A percentile compares a stretch with the other conserved stretches of the same genome.
Evolutionary conservation across 108 stramenopile species (phyloP).

Genomic region (Chaetoceros tenuissimus): DNA sequence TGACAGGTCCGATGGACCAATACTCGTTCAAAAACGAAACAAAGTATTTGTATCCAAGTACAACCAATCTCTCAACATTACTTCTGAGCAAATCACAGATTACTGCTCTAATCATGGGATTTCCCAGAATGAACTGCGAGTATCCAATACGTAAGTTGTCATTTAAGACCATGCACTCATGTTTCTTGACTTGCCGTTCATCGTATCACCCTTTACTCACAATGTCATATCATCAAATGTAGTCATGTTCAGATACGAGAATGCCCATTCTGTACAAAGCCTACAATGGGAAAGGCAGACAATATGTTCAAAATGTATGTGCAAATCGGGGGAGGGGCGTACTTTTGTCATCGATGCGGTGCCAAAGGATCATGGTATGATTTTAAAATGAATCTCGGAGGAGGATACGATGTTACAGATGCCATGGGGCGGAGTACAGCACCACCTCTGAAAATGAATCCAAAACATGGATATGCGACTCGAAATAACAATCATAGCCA

Average conservation of each 20-base stretch:
- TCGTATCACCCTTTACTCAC: too few species aligned
- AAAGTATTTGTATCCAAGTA: slow-evolving; percentile 67
- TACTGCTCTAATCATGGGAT: slow-evolving; percentile 31
- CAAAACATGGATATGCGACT: not conserved
- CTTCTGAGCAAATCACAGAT: slow-evolving; percentile 37
- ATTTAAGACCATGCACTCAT: too few species aligned
- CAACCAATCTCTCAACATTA: slow-evolving; percentile 49
- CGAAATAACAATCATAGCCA: not conserved
- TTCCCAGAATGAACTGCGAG: slow-evolving; percentile 19
- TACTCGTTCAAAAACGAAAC: slow-evolving; percentile 25
- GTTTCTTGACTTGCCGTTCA: too few species aligned
- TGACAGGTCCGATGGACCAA: too few species aligned
- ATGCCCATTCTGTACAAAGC: slow-evolving; percentile 79
- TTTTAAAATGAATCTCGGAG: slow-evolving; percentile 62
- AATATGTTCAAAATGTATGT: slow-evolving; percentile 75
- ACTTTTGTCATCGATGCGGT: slow-evolving; percentile 91
- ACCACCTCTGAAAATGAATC: not conserved
- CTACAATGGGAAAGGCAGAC: slow-evolving; percentile 43
- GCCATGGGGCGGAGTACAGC: not conserved
- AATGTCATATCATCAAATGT: too few species aligned
- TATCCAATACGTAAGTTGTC: slow-evolving; percentile 36
- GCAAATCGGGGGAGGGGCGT: slow-evolving; percentile 60
- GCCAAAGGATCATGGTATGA: slow-evolving; percentile 86
- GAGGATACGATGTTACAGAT: slow-evolving; percentile 29
- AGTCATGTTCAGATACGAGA: slow-evolving; percentile 64